Base-by-base conservation (phyloP, 306 rosid genomes). In the Casuarina equisetifolia region DNA sequence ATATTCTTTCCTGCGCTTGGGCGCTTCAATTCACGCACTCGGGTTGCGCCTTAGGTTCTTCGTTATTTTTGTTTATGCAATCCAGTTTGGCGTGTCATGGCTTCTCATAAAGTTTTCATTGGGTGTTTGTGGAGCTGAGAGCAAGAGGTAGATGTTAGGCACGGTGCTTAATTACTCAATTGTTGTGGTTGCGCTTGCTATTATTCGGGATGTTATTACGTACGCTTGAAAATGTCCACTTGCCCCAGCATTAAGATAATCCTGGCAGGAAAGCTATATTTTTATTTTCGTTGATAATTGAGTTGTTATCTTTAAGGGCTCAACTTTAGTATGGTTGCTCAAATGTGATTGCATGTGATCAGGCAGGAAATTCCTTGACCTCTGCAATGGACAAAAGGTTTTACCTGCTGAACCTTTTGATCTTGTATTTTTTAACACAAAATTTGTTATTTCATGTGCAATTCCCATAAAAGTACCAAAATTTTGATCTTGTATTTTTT, bases 311-410 rank as follows among this genome's bases (percentile, higher is more conserved):
- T 9, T 3, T 76, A 46, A 54, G 42, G 55, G 66, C 16, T 51
- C 67, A 53, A 19, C 49, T 50, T 49, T 13, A n/a, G 42, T 62
- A 40, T 79, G 70, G 67, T 64, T 66, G 75, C 53, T 25, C 62
- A 81, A 68, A 77, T 20, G 58, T 55, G 76, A 44, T 45, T 38
- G 64, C 67, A 53, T 83, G 49, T 63, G 69, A 49, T 71, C 82
- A 86, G 91, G 87, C 62, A 83, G 85, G 77, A 80, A 78, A 25
- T 69, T 45, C 44, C 16, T 45, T 80, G 81, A 72, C 45, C 54
- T 80, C 45, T 72, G 54, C 53, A 69, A 59, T 70, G 15, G 32
- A 40, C 83, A 80, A 11, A 83, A 73, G 74, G 50, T 48, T 83
- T 74, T 81, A 13, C 78, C 80, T 19, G 35, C 76, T 54, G 79